Conservation (phyloP, 345 rosid species). For the Hibiscus syriacus region DNA sequence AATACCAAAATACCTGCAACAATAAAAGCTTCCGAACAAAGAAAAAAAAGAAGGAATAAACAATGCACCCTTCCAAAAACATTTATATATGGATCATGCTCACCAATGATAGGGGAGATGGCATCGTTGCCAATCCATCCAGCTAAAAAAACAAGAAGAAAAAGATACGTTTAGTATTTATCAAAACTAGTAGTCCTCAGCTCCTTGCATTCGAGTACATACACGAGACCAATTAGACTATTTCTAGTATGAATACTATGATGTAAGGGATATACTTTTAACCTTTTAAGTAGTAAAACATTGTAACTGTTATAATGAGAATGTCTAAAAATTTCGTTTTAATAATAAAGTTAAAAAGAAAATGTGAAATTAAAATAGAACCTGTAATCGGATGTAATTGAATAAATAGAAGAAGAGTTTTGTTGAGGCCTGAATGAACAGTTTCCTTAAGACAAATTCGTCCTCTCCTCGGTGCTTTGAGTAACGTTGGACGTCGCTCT, state of each 20-base stretch:
- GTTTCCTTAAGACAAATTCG: too few relatives aligned
- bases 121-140: conserved; percentile 97
- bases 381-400: too few relatives aligned
- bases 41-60: neutral
- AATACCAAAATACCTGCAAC: neutral
- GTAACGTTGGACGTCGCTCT: too few relatives aligned
- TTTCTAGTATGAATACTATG: neutral
- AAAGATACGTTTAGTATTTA: conserved; percentile 12
- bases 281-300: conserved; percentile 90
- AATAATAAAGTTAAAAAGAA: too few relatives aligned
- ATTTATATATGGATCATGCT: conserved; percentile 73
- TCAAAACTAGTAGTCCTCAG: neutral
- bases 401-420: too few relatives aligned
- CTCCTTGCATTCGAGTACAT: neutral
- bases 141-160: conserved; percentile 37
- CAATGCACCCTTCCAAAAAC: conserved; percentile 72
- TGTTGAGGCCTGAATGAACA: too few relatives aligned
- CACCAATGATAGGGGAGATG: conserved; percentile 80
- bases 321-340: too few relatives aligned
- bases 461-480: too few relatives aligned
- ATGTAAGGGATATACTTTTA: conserved; percentile 5
- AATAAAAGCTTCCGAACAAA: neutral
- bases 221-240: neutral
- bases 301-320: conserved; percentile 73
- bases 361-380: too few relatives aligned